These are phyloP conservation scores for Morella rubra DNA, from an alignment of 306 rosid species.

Conservation along the genomic window DNA sequence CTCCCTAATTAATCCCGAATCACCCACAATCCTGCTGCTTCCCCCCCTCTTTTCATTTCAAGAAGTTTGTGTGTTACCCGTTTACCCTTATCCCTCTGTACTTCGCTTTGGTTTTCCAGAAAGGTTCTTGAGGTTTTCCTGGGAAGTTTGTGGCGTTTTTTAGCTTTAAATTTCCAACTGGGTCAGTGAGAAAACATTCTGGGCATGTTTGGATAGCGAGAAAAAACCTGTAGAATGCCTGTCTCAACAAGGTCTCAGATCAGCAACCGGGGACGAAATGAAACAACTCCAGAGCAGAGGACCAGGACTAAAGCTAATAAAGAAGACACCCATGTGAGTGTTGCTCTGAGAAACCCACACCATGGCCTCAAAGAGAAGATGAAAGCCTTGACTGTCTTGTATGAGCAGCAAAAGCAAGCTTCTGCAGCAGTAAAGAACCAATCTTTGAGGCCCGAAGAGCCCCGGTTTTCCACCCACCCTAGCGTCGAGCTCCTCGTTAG, in stretches of 20 bases:
- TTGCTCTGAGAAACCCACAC: constrained; percentile 66
- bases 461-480: constrained; percentile 34
- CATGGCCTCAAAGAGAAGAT: constrained; percentile 90
- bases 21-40: constrained; percentile 10
- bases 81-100: neutral
- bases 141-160: neutral
- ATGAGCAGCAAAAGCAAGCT: constrained; percentile 88
- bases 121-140: neutral
- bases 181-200: constrained; percentile 27
- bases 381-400: constrained; percentile 69
- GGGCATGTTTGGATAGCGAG: constrained; percentile 42
- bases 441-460: constrained; percentile 33
- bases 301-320: constrained; percentile 33
- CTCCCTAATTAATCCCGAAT: constrained; percentile 30
- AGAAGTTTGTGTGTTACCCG: neutral
- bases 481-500: constrained; percentile 33
- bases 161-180: constrained; percentile 7
- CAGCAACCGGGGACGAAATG: constrained; percentile 30
- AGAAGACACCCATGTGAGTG: constrained; percentile 28
- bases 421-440: constrained; percentile 56
- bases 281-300: constrained; percentile 29
- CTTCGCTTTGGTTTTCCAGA: neutral
- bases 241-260: constrained; percentile 84
- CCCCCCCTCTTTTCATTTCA: constrained; percentile 22
- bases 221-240: constrained; percentile 53